These are phyloP conservation scores for Saccharomycopsis hybrid DNA, from an alignment of 1,139 yeast genomes.

Conservation along the genomic window DNA sequence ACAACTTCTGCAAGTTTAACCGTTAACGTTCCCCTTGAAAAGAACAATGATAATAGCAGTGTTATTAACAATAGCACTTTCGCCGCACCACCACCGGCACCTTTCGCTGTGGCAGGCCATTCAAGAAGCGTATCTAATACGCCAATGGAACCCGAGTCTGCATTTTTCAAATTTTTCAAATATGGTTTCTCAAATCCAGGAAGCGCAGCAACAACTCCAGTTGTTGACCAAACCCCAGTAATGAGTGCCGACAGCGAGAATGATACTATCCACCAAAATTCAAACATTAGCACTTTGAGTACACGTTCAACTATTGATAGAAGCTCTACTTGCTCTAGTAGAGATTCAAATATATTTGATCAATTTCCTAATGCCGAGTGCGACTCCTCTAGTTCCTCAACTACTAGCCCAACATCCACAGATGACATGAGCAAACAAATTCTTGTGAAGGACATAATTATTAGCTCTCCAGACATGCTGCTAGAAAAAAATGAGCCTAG, in stretches of 20 bases:
- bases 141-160: slow-evolving; percentile 10
- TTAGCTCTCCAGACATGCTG: slow-evolving; percentile 5
- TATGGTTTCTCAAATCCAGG: slow-evolving; percentile 20
- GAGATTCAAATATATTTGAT: slow-evolving; percentile 5
- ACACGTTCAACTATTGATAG: not conserved
- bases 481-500: too few species aligned
- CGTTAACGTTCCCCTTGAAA: slow-evolving; percentile 4
- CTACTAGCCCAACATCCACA: not conserved
- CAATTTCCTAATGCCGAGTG: not conserved
- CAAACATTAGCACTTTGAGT: too few species aligned
- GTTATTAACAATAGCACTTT: not conserved
- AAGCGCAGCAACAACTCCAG: too few species aligned
- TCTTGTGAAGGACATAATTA: not conserved
- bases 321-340: slow-evolving; percentile 5
- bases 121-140: slow-evolving; percentile 3
- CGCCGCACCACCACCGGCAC: slow-evolving; percentile 1
- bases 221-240: too few species aligned
- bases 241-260: too few species aligned
- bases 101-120: too few species aligned
- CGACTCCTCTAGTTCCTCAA: slow-evolving; percentile 7
- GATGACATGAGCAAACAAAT: not conserved
- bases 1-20: slow-evolving; percentile 9
- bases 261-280: too few species aligned
- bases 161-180: slow-evolving; percentile 17
- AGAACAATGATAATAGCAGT: too few species aligned